Percentiles rank a stretch among this genome's conserved stretches.
These are phyloP conservation scores for Marasmius tenuissimus DNA, from an alignment of 1,284 basidiomycete species.

Conservation along the genomic window DNA sequence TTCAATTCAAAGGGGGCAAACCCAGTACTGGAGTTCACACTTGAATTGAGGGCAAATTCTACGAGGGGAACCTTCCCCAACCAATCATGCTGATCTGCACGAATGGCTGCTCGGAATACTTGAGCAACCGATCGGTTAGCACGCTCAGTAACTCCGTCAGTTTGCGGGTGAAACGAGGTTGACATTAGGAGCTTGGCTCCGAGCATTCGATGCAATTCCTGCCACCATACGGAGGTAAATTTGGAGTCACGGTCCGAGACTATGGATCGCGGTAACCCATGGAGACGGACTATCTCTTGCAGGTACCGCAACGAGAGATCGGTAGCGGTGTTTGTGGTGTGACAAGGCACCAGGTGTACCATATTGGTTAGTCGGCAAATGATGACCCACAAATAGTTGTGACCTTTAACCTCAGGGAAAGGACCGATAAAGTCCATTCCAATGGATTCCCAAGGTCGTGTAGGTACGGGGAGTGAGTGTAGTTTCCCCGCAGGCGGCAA, in stretches of 20 bases:
- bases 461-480: conserved; percentile 5
- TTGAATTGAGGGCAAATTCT: conserved; percentile 15
- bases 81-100: conserved; percentile 34
- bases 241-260: conserved; percentile 25
- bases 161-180: background rate
- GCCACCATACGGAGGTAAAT: conserved; percentile 28
- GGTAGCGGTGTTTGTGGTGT: conserved; percentile 11
- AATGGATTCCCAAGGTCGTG: conserved; percentile 24
- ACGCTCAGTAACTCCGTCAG: conserved; percentile 19
- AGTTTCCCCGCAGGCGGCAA: conserved; percentile 16
- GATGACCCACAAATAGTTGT: conserved; percentile 11
- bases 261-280: conserved; percentile 24
- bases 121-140: conserved; percentile 23
- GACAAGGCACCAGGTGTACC: conserved; percentile 21
- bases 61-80: conserved; percentile 25
- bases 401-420: conserved; percentile 19
- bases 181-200: conserved; percentile 17
- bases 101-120: conserved; percentile 25
- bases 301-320: conserved; percentile 10
- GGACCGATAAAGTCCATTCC: conserved; percentile 29
- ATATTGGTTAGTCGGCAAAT: conserved; percentile 20
- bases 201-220: conserved; percentile 22
- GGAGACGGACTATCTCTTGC: conserved; percentile 21
- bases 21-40: conserved; percentile 27
- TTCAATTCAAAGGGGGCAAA: conserved; percentile 38